phyloP scores from a whole-genome alignment of 106 monocot genomes.

The Gastrodia elata region DNA sequence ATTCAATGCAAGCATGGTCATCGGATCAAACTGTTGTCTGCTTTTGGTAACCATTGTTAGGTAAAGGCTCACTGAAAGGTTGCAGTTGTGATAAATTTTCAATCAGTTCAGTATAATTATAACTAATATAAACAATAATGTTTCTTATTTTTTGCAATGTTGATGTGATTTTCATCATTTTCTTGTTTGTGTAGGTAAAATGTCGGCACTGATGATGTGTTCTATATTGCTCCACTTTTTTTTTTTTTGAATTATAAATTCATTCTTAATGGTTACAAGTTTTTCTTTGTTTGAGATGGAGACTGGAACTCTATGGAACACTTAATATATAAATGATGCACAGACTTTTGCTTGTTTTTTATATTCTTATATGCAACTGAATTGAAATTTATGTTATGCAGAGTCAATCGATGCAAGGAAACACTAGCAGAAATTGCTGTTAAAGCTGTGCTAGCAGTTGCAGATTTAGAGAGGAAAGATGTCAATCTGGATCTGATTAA shows the following conservation, averaged over 20 bases:
- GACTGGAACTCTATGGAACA: neutral
- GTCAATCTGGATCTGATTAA: constrained; percentile 92
- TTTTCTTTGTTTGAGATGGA: neutral
- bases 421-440: constrained; percentile 85
- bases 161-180: too few relatives aligned
- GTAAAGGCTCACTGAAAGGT: too few relatives aligned
- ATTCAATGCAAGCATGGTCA: too few relatives aligned
- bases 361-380: neutral
- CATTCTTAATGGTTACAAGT: neutral
- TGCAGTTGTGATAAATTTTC: too few relatives aligned
- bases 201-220: neutral
- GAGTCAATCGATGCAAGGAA: constrained; percentile 80
- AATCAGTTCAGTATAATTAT: too few relatives aligned
- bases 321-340: neutral
- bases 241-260: neutral
- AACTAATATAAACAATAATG: too few relatives aligned
- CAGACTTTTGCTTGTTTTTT: neutral
- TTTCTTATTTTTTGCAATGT: too few relatives aligned
- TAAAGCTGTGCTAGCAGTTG: constrained; percentile 89
- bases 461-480: constrained; percentile 94
- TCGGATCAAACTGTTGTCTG: too few relatives aligned
- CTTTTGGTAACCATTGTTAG: too few relatives aligned
- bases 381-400: constrained; percentile 24
- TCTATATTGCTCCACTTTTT: neutral
- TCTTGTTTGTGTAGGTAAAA: neutral